Percentiles rank a stretch among this genome's conserved stretches.
Evolutionary conservation across 202 grass and related monocot genomes (phyloP).

Genomic region (Elaeis oleifera): DNA sequence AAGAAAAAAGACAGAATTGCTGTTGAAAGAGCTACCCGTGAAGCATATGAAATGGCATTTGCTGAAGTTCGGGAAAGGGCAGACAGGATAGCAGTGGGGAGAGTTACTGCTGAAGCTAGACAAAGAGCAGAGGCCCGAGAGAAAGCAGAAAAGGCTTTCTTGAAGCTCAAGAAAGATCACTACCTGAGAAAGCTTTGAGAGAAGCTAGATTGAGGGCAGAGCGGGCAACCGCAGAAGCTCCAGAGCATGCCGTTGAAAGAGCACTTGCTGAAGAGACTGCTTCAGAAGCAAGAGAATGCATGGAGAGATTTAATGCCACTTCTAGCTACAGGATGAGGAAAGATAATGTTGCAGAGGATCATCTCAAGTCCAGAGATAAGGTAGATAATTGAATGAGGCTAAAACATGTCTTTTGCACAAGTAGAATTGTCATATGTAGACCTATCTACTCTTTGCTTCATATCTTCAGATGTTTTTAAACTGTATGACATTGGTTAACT

Average conservation of each 20-base stretch:
- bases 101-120: constrained; percentile 54
- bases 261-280: constrained; percentile 69
- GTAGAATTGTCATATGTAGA: too few relatives aligned
- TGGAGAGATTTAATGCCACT: constrained; percentile 44
- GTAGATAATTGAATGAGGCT: constrained; percentile 23
- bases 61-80: constrained; percentile 52
- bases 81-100: constrained; percentile 69
- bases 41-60: constrained; percentile 70
- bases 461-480: not conserved
- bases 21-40: constrained; percentile 75
- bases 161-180: constrained; percentile 23
- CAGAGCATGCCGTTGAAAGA: constrained; percentile 76
- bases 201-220: constrained; percentile 80
- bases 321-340: constrained; percentile 11
- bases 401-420: not conserved
- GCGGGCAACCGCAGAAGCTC: constrained; percentile 80
- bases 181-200: constrained; percentile 46
- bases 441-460: too few relatives aligned
- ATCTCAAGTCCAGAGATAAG: constrained; percentile 40
- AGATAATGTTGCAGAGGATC: constrained; percentile 20
- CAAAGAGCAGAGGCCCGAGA: constrained; percentile 64
- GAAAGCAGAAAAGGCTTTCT: constrained; percentile 55
- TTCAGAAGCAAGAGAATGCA: constrained; percentile 61
- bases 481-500: constrained; percentile 11
- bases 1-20: constrained; percentile 87